Percentiles rank a stretch among this genome's conserved stretches.
phyloP scores from a whole-genome alignment of 345 rosid species.

The Aegle marmelos region DNA sequence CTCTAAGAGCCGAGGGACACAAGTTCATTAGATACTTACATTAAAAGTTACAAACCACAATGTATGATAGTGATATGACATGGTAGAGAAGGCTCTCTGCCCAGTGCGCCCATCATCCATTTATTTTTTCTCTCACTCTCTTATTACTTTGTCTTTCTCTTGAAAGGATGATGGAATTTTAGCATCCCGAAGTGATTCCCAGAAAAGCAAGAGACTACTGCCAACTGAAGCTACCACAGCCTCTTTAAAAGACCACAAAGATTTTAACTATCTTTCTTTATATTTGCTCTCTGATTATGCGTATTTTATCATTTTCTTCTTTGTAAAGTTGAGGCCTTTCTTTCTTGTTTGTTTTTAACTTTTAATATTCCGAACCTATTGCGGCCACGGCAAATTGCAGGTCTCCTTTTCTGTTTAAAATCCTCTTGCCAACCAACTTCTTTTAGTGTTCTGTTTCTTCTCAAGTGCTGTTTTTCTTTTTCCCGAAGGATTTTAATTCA shows the following conservation, averaged over 20 bases:
- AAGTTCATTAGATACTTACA: background rate
- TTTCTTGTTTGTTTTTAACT: background rate
- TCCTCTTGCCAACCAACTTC: background rate
- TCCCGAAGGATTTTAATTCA: background rate
- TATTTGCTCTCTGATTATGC: constrained; percentile 15
- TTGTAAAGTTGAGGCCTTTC: background rate
- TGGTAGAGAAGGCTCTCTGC: constrained; percentile 28
- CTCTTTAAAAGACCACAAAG: constrained; percentile 28
- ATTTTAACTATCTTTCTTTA: constrained; percentile 2
- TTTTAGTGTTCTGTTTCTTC: background rate
- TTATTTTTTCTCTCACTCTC: background rate
- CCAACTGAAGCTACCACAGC: constrained; percentile 28
- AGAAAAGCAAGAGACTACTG: constrained; percentile 18
- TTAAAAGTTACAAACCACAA: background rate
- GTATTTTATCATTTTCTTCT: background rate
- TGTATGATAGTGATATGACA: constrained; percentile 12
- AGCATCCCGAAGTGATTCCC: constrained; percentile 49
- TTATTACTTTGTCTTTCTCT: constrained; percentile 9
- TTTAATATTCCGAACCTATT: background rate
- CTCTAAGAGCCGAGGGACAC: background rate
- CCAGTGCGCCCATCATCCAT: constrained; percentile 16
- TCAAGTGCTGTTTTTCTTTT: background rate
- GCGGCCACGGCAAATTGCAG: background rate
- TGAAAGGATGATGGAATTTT: constrained; percentile 42
- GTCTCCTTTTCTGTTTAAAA: constrained; percentile 4